A percentile compares a stretch with the other conserved stretches of the same genome.
phyloP scores from a whole-genome alignment of 305 asterid species.

The Vinca major region DNA sequence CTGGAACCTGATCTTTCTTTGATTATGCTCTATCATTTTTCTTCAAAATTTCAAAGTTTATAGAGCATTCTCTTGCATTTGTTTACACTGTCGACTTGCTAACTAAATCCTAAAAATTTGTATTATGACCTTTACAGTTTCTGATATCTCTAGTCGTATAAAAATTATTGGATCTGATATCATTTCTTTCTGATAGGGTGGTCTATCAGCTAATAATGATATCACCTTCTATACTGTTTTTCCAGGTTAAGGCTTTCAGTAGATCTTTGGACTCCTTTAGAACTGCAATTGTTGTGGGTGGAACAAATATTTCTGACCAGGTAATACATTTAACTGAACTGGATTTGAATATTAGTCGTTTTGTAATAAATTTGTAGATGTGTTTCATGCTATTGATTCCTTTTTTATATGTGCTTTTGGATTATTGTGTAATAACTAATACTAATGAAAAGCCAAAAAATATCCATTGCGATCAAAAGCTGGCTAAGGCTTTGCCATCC shows the following conservation, averaged over 20 bases:
- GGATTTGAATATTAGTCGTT: background rate
- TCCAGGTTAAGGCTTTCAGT: constrained; percentile 79
- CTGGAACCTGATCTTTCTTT: background rate
- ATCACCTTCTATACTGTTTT: constrained; percentile 13
- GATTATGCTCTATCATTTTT: background rate
- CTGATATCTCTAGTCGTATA: background rate
- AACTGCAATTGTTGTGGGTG: constrained; percentile 75
- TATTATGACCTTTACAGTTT: constrained; percentile 5
- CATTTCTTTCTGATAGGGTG: background rate
- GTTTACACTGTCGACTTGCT: background rate
- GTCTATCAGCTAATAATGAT: background rate
- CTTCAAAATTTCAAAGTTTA: background rate
- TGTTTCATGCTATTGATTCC: background rate
- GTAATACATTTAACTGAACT: constrained; percentile 22
- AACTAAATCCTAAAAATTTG: background rate
- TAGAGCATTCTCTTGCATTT: background rate
- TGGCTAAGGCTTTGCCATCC: background rate
- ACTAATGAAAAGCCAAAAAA: background rate
- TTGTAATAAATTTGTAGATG: background rate
- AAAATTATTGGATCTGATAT: background rate
- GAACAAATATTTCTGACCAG: constrained; percentile 78
- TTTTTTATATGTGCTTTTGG: background rate
- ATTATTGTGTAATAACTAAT: background rate
- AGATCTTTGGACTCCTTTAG: constrained; percentile 57
- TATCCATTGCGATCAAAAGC: background rate